Evolutionary conservation across 1,284 basidiomycete genomes (phyloP), one percentile per base, ranked within the genome.

Genomic region (Rhodotorula sp.): DNA sequence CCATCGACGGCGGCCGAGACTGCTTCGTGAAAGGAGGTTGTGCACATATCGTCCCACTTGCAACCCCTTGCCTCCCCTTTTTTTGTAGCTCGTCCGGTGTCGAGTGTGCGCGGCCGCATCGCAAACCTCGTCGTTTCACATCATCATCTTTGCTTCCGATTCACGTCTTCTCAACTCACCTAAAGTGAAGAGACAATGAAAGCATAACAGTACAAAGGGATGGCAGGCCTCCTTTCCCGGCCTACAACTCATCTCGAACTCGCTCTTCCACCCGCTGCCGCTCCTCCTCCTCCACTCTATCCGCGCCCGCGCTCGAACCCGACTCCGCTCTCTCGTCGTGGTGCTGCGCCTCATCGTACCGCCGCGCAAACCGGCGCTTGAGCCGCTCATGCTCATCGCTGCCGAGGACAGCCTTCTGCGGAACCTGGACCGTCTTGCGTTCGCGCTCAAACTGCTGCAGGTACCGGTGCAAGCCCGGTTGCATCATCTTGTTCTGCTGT

Each of bases 311-410:
- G 54, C 20, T 15, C 7, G 6, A 15, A 18, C 6, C 14, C 51
- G 54, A 45, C 48, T 48, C 37, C 17, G 48, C 53, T 2, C 12
- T 33, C 49, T 63, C 66, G 8, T 63, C 66, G 12, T 58, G 60
- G 7, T 10, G 30, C 22, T 61, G 59, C 6, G 30, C 69, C 37
- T 48, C 42, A 18, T 69, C 63, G 37, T 67, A 69, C 62, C 55
- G 24, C 60, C 60, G 49, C 54, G 22, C 65, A 22, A 67, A 69
- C 42, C 67, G 59, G 15, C 45, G 29, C 62, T n/a, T 62, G 55
- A 72, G 49, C 56, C 58, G 48, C 60, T 67, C 67, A 17, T 64
- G 62, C 62, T 59, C 71, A 42, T 72, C 71, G 29, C 62, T 69
- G 49, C 60, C 60, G 15, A 63, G 26, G n/a, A 64, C 58, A 49